Conservation (phyloP, 352 stramenopile genomes). For the Phytophthora melonis region DNA sequence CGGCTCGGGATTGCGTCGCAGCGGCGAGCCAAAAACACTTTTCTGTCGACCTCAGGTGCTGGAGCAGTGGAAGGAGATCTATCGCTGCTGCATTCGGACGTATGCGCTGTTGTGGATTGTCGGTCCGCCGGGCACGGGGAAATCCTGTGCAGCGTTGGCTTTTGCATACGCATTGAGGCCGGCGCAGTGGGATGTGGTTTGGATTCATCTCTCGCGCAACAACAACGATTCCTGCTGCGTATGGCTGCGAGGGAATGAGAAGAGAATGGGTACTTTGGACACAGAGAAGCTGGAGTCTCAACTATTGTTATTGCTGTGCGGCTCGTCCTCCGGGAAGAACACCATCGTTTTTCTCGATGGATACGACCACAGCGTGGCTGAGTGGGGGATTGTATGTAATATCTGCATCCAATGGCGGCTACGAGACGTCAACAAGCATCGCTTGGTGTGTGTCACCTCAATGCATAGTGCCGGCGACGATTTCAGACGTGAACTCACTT, state of each 20-base stretch:
- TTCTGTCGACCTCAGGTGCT: neutral
- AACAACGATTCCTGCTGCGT: neutral
- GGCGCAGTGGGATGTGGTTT: conserved; percentile 2
- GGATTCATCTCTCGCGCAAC: neutral
- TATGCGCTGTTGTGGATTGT: conserved; percentile 12
- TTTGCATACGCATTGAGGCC: conserved; percentile 2
- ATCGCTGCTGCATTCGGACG: conserved; percentile 4
- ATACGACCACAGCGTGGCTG: neutral
- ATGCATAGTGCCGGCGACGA: neutral
- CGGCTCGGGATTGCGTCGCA: conserved; percentile 1
- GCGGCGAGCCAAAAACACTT: neutral
- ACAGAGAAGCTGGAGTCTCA: neutral
- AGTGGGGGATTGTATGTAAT: neutral
- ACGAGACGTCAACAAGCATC: neutral
- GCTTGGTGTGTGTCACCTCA: neutral
- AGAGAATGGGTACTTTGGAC: neutral
- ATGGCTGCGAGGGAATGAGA: neutral
- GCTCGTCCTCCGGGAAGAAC: neutral
- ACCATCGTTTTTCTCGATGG: neutral
- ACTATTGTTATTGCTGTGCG: neutral
- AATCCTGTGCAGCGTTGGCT: conserved; percentile 12
- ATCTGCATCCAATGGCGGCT: neutral
- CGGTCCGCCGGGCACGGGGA: conserved; percentile 2
- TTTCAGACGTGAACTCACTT: neutral
- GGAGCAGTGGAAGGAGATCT: conserved; percentile 13